These are phyloP conservation scores for Kwoniella botswanensis DNA, from an alignment of 768 basidiomycete species.

Conservation along the genomic window DNA sequence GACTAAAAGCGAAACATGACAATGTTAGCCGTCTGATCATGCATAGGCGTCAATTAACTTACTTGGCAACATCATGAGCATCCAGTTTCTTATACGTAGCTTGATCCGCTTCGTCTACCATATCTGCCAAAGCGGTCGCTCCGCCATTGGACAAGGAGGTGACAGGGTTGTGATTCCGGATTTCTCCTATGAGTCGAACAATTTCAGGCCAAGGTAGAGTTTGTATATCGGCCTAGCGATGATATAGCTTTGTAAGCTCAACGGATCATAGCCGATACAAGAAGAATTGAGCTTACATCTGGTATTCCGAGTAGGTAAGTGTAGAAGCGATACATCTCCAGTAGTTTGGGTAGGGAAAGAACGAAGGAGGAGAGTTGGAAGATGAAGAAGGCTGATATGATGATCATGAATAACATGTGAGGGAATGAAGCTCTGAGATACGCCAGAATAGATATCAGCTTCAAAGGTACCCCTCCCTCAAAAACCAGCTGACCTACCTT, in stretches of 20 bases:
- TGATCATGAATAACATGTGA: slow-evolving; percentile 54
- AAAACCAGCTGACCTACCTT: slow-evolving; percentile 64
- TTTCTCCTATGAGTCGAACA: slow-evolving; percentile 83
- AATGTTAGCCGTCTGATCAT: no score
- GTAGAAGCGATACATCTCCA: slow-evolving; percentile 96
- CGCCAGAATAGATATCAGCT: no score
- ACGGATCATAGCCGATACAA: not conserved
- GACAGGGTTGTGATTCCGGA: slow-evolving; percentile 90
- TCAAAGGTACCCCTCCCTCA: not conserved
- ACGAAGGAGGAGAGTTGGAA: slow-evolving; percentile 86
- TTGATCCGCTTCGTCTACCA: slow-evolving; percentile 60
- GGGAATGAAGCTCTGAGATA: slow-evolving; percentile 45
- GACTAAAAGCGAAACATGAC: slow-evolving; percentile 56
- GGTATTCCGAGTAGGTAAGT: slow-evolving; percentile 91
- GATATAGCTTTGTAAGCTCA: no score
- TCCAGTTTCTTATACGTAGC: slow-evolving; percentile 72
- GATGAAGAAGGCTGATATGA: slow-evolving; percentile 83
- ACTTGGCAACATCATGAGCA: slow-evolving; percentile 95
- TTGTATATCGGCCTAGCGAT: slow-evolving; percentile 84
- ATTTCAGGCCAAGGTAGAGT: slow-evolving; percentile 97
- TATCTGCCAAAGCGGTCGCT: slow-evolving; percentile 64
- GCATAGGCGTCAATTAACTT: no score
- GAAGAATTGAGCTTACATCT: slow-evolving; percentile 68
- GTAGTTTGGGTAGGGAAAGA: slow-evolving; percentile 73
- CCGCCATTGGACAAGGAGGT: slow-evolving; percentile 66